Evolutionary conservation across 73 alveolate species (phyloP).

Genomic region (Diophrys appendiculata): DNA sequence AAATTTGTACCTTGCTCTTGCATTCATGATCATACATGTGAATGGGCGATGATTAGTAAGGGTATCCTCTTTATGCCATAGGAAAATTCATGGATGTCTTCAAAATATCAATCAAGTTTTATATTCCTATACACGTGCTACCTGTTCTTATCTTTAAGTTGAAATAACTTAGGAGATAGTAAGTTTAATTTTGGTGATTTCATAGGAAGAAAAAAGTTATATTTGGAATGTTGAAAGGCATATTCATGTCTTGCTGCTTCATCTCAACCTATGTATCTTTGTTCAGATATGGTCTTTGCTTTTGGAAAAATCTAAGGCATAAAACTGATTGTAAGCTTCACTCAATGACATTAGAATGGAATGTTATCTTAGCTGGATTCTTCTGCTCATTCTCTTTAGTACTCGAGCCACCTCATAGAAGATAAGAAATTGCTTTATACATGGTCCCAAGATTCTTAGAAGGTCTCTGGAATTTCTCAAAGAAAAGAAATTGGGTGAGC

Average conservation of each 20-base stretch:
- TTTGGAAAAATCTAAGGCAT: conserved; percentile 19
- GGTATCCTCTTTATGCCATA: not conserved
- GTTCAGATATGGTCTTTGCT: conserved; percentile 32
- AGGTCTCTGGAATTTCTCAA: conserved; percentile 63
- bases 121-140: conserved; percentile 50
- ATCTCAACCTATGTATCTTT: conserved; percentile 46
- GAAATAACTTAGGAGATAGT: conserved; percentile 35
- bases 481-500: conserved; percentile 50
- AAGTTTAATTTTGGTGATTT: not conserved
- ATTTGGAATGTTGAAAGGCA: not conserved
- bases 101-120: conserved; percentile 42
- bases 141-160: conserved; percentile 46
- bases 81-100: conserved; percentile 44
- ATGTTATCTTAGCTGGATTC: conserved; percentile 38
- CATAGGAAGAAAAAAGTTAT: conserved; percentile 22
- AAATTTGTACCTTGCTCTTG: conserved; percentile 39
- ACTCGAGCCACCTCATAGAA: conserved; percentile 53
- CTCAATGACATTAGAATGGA: conserved; percentile 11
- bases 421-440: conserved; percentile 64
- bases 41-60: conserved; percentile 13
- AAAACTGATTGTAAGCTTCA: not conserved
- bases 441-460: conserved; percentile 68
- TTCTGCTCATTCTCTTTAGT: conserved; percentile 22
- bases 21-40: conserved; percentile 59
- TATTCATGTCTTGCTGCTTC: conserved; percentile 42